These are phyloP conservation scores for Petasospora fabianii DNA, from an alignment of 1,139 yeast species.

Conservation along the genomic window DNA sequence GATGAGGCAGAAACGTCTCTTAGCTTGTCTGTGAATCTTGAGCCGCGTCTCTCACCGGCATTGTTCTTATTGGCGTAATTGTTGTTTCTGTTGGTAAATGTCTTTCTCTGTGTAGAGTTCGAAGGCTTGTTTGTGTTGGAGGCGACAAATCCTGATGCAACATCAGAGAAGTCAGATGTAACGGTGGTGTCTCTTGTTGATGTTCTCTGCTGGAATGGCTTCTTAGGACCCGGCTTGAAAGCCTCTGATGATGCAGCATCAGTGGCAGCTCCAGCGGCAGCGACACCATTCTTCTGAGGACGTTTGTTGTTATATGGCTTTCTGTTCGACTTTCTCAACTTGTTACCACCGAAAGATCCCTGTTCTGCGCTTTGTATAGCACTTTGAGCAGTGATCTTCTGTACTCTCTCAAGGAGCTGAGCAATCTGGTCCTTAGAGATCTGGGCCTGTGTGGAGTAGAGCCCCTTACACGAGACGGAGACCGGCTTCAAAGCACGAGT, in stretches of 20 bases:
- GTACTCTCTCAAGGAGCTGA: slow-evolving; percentile 11
- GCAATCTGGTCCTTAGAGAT: too few species aligned
- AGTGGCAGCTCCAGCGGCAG: not conserved
- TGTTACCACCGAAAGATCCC: too few species aligned
- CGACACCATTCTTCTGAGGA: not conserved
- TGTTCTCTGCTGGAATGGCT: slow-evolving; percentile 1
- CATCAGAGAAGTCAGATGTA: slow-evolving; percentile 1
- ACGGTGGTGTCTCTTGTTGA: not conserved
- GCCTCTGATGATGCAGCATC: not conserved
- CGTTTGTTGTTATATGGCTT: not conserved
- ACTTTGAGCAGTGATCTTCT: slow-evolving; percentile 8
- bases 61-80: slow-evolving; percentile 3
- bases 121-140: not conserved
- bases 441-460: too few species aligned
- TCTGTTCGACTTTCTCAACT: not conserved
- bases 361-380: not conserved
- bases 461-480: too few species aligned
- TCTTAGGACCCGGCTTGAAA: not conserved
- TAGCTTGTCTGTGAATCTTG: slow-evolving; percentile 8
- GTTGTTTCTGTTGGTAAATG: too few species aligned
- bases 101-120: not conserved
- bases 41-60: not conserved
- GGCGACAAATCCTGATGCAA: not conserved
- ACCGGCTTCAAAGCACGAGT: too few species aligned
- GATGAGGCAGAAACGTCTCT: slow-evolving; percentile 3